These are phyloP conservation scores for Cymbopogon flexuosus DNA, from an alignment of 202 grass and related monocot species.

Conservation along the genomic window DNA sequence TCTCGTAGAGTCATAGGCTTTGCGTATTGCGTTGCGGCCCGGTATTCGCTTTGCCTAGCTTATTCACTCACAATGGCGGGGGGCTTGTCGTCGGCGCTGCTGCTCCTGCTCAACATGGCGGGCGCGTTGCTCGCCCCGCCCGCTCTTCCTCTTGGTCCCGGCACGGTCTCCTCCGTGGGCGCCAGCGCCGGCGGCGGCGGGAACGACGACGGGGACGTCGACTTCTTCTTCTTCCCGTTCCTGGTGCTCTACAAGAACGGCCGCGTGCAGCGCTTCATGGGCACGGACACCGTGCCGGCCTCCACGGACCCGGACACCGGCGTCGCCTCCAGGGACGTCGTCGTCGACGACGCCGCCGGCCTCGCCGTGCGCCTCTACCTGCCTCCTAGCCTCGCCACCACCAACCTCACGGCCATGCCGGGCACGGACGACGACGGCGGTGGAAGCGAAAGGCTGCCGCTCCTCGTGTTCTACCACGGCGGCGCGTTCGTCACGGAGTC, in stretches of 20 bases:
- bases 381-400: constrained; percentile 20
- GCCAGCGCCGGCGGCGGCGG: too few species aligned
- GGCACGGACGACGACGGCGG: background rate
- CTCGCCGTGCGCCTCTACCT: constrained; percentile 44
- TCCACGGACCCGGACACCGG: constrained; percentile 31
- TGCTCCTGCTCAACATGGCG: constrained; percentile 35
- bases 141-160: background rate
- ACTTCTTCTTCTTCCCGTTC: constrained; percentile 42
- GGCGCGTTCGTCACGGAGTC: constrained; percentile 61
- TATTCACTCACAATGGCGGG: background rate
- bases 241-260: constrained; percentile 52
- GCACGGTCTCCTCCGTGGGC: background rate
- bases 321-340: constrained; percentile 43
- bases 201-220: background rate
- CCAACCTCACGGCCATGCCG: background rate
- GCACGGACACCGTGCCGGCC: constrained; percentile 48
- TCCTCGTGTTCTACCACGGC: constrained; percentile 71
- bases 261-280: constrained; percentile 47
- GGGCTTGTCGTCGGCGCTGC: constrained; percentile 24
- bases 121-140: constrained; percentile 4
- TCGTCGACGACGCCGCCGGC: background rate
- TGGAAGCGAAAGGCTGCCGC: constrained; percentile 9
- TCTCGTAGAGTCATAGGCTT: too few species aligned
- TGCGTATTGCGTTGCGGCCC: too few species aligned
- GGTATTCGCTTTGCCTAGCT: background rate